These are phyloP conservation scores for Cercospora sp. DNA, from an alignment of 2,329 filamentous ascomycete genomes.

Conservation along the genomic window DNA sequence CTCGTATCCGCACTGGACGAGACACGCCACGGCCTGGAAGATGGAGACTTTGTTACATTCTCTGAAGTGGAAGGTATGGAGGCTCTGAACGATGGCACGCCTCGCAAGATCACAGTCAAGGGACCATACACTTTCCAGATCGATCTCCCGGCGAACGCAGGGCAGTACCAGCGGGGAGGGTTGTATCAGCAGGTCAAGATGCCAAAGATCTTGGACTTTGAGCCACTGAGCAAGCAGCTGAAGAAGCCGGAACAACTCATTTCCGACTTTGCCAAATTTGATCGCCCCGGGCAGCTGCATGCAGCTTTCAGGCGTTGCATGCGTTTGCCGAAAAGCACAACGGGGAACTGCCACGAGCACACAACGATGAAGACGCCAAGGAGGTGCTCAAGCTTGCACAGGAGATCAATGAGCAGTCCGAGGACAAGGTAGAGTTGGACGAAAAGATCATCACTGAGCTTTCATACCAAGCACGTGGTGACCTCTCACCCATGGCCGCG, in stretches of 20 bases:
- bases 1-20: constrained; percentile 92
- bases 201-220: constrained; percentile 91
- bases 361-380: constrained; percentile 80
- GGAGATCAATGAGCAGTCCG: constrained; percentile 64
- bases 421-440: constrained; percentile 79
- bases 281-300: constrained; percentile 88
- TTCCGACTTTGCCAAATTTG: constrained; percentile 97
- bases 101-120: constrained; percentile 89
- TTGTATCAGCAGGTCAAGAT: constrained; percentile 97
- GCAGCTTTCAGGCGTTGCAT: constrained; percentile 87
- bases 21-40: constrained; percentile 89
- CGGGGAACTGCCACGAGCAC: constrained; percentile 74
- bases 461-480: constrained; percentile 89
- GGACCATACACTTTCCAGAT: constrained; percentile 97
- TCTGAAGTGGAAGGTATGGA: constrained; percentile 93
- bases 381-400: constrained; percentile 76
- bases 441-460: constrained; percentile 92
- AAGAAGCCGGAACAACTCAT: constrained; percentile 87
- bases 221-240: constrained; percentile 73
- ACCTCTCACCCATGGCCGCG: constrained; percentile 87
- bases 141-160: constrained; percentile 83
- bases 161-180: constrained; percentile 83
- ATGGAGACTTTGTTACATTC: constrained; percentile 96
- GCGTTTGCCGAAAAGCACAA: constrained; percentile 73
- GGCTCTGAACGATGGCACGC: constrained; percentile 75